Conservation (phyloP, 257 asterid species). For the Knoxia roxburghii region DNA sequence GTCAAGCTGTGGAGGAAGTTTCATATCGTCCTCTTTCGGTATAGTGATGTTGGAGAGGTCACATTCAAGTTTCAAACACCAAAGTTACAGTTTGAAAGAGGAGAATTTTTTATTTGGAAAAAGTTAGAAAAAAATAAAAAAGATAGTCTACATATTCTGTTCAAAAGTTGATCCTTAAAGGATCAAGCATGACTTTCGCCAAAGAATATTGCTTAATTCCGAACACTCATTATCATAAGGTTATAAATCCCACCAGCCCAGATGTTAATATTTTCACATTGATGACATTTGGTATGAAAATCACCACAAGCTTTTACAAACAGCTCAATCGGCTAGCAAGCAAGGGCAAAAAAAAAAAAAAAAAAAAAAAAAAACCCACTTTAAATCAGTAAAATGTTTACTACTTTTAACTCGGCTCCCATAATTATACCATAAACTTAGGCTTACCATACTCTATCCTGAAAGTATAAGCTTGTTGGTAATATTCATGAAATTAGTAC, state of each 20-base stretch:
- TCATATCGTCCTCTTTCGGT: slow-evolving; percentile 1
- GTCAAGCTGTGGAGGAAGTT: slow-evolving; percentile 20
- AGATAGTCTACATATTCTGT: slow-evolving; percentile 11
- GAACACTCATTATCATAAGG: background rate
- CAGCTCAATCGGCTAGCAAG: background rate
- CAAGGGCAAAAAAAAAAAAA: too few species aligned
- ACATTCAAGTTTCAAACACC: background rate
- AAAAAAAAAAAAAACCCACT: too few species aligned
- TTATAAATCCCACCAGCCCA: background rate
- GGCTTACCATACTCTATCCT: background rate
- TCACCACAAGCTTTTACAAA: too few species aligned
- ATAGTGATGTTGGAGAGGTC: background rate
- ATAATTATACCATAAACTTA: too few species aligned
- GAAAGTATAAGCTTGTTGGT: too few species aligned
- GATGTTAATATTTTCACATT: background rate
- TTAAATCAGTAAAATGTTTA: background rate
- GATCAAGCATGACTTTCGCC: background rate
- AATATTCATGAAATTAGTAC: too few species aligned
- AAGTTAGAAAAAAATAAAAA: too few species aligned
- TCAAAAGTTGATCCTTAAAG: background rate
- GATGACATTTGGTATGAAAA: background rate
- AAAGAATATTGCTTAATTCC: background rate
- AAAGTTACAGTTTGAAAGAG: background rate
- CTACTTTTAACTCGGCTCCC: background rate
- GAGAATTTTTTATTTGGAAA: background rate